phyloP scores from a whole-genome alignment of 225 moss, liverwort and hornwort genomes.

The Pleurozium schreberi region DNA sequence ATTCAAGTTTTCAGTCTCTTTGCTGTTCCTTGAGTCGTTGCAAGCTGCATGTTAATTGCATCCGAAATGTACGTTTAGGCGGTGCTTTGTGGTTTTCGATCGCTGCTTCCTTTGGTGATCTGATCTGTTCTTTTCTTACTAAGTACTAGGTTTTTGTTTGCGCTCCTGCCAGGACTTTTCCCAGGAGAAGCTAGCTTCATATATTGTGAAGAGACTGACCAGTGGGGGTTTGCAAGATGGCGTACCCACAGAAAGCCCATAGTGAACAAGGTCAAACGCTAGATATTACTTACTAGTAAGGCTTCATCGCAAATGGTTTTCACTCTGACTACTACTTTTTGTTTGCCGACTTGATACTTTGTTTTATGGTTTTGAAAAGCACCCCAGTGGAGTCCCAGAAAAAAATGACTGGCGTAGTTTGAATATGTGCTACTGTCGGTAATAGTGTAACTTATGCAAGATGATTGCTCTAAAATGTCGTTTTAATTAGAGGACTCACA shows the following conservation, averaged over 20 bases:
- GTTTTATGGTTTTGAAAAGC: background rate
- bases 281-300: constrained; percentile 26
- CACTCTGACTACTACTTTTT: background rate
- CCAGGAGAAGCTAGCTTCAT: background rate
- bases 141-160: background rate
- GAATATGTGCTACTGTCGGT: background rate
- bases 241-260: background rate
- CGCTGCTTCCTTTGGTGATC: background rate
- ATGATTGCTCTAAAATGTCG: background rate
- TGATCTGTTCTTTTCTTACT: background rate
- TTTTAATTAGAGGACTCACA: background rate
- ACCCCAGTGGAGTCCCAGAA: background rate
- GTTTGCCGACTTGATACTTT: background rate
- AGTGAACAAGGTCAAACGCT: constrained; percentile 26
- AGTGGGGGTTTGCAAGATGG: background rate
- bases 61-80: background rate
- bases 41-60: too few species aligned
- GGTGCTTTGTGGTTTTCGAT: background rate
- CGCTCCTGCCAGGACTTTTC: background rate
- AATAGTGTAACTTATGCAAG: background rate
- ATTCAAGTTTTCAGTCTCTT: background rate
- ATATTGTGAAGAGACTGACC: too few species aligned
- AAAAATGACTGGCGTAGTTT: background rate
- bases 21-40: background rate
- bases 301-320: background rate